Evolutionary conservation across 441 rosid species (phyloP).

Genomic region (Gossypium trilobum): DNA sequence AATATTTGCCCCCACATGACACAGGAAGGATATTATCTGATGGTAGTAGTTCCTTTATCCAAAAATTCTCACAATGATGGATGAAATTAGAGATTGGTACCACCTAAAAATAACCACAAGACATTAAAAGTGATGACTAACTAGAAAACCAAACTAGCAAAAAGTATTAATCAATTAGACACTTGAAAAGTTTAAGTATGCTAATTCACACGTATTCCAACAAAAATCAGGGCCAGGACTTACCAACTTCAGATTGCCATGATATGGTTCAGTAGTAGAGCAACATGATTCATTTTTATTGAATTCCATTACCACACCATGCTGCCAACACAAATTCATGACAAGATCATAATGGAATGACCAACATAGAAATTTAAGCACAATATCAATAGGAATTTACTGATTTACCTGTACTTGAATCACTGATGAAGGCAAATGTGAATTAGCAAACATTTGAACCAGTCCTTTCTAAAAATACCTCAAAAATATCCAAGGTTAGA

Average conservation of each 20-base stretch:
- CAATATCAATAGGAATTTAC: conserved; percentile 23
- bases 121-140: not conserved
- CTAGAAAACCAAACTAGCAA: not conserved
- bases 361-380: conserved; percentile 10
- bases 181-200: conserved; percentile 4
- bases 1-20: conserved; percentile 26
- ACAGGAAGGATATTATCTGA: conserved; percentile 19
- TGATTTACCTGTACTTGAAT: conserved; percentile 67
- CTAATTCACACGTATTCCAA: not conserved
- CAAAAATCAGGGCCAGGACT: conserved; percentile 9
- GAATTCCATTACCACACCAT: conserved; percentile 54
- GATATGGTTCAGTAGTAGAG: conserved; percentile 40
- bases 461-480: conserved; percentile 70
- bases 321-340: conserved; percentile 37
- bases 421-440: conserved; percentile 42
- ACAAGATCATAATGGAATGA: conserved; percentile 7
- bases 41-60: conserved; percentile 30
- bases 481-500: conserved; percentile 32
- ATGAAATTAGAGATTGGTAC: conserved; percentile 59
- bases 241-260: conserved; percentile 55
- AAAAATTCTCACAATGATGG: conserved; percentile 40
- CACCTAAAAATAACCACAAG: conserved; percentile 39
- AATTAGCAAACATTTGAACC: conserved; percentile 49
- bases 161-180: not conserved
- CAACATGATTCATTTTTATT: conserved; percentile 52